These are phyloP conservation scores for Exserohilum turcica DNA, from an alignment of 2,329 filamentous ascomycete genomes.

Conservation along the genomic window DNA sequence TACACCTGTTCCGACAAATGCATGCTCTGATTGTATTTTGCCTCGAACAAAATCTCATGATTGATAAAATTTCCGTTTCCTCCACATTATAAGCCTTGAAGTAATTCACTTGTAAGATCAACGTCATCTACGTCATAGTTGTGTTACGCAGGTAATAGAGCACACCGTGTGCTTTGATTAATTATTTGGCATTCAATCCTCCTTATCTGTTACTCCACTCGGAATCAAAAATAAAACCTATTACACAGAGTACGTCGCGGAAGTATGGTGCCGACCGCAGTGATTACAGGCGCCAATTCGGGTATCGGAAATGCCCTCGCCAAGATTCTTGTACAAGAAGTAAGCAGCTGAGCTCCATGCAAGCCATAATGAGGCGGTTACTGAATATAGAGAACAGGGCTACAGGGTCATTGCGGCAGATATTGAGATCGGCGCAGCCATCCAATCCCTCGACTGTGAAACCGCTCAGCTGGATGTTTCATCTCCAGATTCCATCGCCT, in stretches of 20 bases:
- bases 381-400: constrained; percentile 21
- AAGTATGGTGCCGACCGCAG: constrained; percentile 43
- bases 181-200: no score
- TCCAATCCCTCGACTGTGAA: constrained; percentile 41
- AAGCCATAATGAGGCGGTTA: not conserved
- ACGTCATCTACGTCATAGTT: constrained; percentile 6
- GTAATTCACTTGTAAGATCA: not conserved
- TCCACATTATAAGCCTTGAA: no score
- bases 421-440: constrained; percentile 32
- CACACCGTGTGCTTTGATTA: not conserved
- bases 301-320: constrained; percentile 50
- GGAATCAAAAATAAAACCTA: no score
- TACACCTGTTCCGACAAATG: no score
- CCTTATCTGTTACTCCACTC: no score
- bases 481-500: constrained; percentile 42
- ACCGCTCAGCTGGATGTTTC: constrained; percentile 43
- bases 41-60: no score
- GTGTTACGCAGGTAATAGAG: not conserved
- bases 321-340: constrained; percentile 34
- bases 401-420: constrained; percentile 44
- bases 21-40: no score
- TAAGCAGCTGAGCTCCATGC: not conserved
- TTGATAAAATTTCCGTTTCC: not conserved
- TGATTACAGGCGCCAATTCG: constrained; percentile 51
- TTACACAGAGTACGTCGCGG: not conserved